Evolutionary conservation across 805 yeast species (phyloP).

Genomic region (Ogataea sp.): DNA sequence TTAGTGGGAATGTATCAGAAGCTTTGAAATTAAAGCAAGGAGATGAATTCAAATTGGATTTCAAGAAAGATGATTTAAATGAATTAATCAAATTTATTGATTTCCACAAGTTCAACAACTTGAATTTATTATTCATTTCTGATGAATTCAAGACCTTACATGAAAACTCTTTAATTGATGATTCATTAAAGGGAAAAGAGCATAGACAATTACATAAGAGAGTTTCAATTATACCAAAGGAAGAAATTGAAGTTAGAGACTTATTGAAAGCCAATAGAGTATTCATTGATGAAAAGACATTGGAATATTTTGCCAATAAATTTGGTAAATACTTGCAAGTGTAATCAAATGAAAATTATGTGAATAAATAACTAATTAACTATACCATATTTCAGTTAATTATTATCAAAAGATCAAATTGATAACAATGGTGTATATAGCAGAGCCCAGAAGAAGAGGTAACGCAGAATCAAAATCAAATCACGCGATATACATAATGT

Average conservation of each 20-base stretch:
- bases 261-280: constrained; percentile 71
- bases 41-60: constrained; percentile 21
- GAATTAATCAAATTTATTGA: constrained; percentile 30
- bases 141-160: constrained; percentile 27
- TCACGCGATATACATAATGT: too few species aligned
- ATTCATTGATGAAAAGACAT: constrained; percentile 49
- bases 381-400: neutral
- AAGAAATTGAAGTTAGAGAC: constrained; percentile 78
- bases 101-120: constrained; percentile 38
- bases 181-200: too few species aligned
- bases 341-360: too few species aligned
- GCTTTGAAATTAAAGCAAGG: constrained; percentile 11
- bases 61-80: constrained; percentile 18
- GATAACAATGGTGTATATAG: too few species aligned
- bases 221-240: constrained; percentile 62
- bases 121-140: constrained; percentile 62
- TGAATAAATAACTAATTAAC: too few species aligned
- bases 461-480: too few species aligned
- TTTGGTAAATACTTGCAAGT: neutral
- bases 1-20: too few species aligned
- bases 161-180: too few species aligned
- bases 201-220: too few species aligned
- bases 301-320: neutral
- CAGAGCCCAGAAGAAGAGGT: too few species aligned
- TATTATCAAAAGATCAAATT: neutral